phyloP scores from a whole-genome alignment of 1,139 yeast genomes.

The Pichia sp. region DNA sequence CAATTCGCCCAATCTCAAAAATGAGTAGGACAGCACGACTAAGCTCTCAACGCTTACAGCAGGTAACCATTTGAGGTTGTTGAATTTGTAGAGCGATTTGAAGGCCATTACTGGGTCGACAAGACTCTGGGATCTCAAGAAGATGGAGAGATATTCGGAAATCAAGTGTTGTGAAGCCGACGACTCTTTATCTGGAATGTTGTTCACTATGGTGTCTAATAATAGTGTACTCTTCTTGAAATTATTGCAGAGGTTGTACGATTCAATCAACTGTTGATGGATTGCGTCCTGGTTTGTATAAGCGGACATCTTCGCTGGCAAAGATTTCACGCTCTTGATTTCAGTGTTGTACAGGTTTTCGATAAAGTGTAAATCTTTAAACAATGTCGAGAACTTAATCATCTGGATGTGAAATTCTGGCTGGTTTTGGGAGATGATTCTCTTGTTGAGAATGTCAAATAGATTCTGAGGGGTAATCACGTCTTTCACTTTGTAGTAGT shows the following conservation, averaged over 20 bases:
- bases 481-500: conserved; percentile 21
- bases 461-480: conserved; percentile 19
- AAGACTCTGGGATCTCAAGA: conserved; percentile 25
- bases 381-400: conserved; percentile 24
- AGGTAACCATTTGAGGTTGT: conserved; percentile 30
- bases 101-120: conserved; percentile 23
- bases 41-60: conserved; percentile 28
- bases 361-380: conserved; percentile 22
- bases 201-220: conserved; percentile 37
- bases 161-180: conserved; percentile 17
- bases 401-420: conserved; percentile 23
- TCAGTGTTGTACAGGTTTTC: conserved; percentile 22
- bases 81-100: conserved; percentile 25
- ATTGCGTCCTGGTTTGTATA: conserved; percentile 39
- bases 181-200: conserved; percentile 18
- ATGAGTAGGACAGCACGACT: conserved; percentile 24
- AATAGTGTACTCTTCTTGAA: conserved; percentile 49
- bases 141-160: conserved; percentile 25
- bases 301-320: not conserved
- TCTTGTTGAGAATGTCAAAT: conserved; percentile 17
- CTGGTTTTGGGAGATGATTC: conserved; percentile 13
- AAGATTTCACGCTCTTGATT: conserved; percentile 4
- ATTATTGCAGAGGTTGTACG: conserved; percentile 49
- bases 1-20: conserved; percentile 22
- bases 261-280: conserved; percentile 47